A percentile compares a stretch with the other conserved stretches of the same genome.
Conservation (phyloP, 2,329 filamentous ascomycete species). For the Mycosphaerelloides madeirae region DNA sequence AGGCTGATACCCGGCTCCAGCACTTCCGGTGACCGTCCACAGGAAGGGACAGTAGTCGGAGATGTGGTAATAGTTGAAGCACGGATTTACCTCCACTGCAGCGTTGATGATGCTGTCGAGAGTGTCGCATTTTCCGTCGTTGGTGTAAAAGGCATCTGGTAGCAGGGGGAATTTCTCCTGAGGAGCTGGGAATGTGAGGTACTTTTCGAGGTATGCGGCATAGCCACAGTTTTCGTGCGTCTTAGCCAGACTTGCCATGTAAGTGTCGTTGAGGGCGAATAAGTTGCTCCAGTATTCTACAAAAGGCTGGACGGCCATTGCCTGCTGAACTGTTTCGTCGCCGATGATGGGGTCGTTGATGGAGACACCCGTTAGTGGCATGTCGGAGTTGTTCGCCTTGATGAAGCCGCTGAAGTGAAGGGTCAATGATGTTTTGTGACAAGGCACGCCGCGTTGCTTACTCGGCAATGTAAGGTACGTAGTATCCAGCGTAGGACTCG, state of each 20-base stretch:
- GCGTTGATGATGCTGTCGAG: conserved; percentile 4
- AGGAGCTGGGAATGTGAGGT: conserved; percentile 35
- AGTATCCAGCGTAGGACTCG: conserved; percentile 15
- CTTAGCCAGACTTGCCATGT: conserved; percentile 34
- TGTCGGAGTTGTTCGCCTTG: conserved; percentile 22
- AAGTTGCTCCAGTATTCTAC: conserved; percentile 31
- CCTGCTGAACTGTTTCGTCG: conserved; percentile 38
- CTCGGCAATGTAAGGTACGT: conserved; percentile 30
- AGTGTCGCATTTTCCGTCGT: conserved; percentile 20
- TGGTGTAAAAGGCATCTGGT: neutral
- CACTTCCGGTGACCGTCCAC: neutral
- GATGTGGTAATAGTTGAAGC: conserved; percentile 33
- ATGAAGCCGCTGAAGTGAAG: conserved; percentile 29
- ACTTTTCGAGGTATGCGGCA: conserved; percentile 47
- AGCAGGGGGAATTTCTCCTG: conserved; percentile 20
- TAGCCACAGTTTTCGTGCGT: conserved; percentile 36
- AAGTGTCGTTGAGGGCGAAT: conserved; percentile 41
- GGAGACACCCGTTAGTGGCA: conserved; percentile 31
- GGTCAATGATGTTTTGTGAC: too few species aligned
- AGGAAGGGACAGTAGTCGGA: conserved; percentile 25
- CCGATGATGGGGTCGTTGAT: conserved; percentile 43
- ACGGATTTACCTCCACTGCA: conserved; percentile 26
- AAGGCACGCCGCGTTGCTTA: too few species aligned
- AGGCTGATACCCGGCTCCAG: too few species aligned
- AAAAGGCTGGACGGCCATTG: conserved; percentile 4